Conservation (phyloP, 169 alveolate genomes). For the Plasmodium inui region DNA sequence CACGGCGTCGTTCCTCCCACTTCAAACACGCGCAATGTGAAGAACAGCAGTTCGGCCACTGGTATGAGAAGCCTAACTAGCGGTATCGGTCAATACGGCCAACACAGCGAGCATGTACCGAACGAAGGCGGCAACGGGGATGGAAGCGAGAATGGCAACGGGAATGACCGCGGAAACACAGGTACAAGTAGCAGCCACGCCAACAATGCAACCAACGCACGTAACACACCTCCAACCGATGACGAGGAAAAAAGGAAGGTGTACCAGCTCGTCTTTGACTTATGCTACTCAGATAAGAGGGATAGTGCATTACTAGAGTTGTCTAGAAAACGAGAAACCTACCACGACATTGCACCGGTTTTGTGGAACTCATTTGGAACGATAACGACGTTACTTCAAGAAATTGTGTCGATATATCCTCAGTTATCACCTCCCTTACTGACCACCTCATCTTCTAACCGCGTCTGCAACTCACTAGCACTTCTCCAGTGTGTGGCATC, state of each 20-base stretch:
- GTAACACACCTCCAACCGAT: neutral
- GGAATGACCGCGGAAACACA: neutral
- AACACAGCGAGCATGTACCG: neutral
- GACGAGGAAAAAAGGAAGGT: slow-evolving; percentile 84
- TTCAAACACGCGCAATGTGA: neutral
- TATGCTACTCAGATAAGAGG: slow-evolving; percentile 94
- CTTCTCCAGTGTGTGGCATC: slow-evolving; percentile 98
- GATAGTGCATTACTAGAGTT: slow-evolving; percentile 97
- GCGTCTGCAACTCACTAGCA: slow-evolving; percentile 98
- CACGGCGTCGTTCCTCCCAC: neutral
- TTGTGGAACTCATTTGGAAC: slow-evolving; percentile 99
- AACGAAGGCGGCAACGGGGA: neutral
- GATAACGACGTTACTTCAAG: slow-evolving; percentile 95
- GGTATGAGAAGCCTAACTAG: neutral
- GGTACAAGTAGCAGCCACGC: neutral
- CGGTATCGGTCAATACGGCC: neutral
- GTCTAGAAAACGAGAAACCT: slow-evolving; percentile 90
- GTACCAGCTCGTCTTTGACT: slow-evolving; percentile 91
- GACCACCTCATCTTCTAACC: slow-evolving; percentile 93
- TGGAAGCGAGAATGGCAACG: neutral
- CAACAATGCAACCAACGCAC: neutral
- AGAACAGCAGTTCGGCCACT: neutral
- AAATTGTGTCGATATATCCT: slow-evolving; percentile 90
- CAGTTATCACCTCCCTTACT: slow-evolving; percentile 94
- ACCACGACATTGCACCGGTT: slow-evolving; percentile 97